Evolutionary conservation across 805 yeast species (phyloP).

Genomic region (Zygoascus tannicola): DNA sequence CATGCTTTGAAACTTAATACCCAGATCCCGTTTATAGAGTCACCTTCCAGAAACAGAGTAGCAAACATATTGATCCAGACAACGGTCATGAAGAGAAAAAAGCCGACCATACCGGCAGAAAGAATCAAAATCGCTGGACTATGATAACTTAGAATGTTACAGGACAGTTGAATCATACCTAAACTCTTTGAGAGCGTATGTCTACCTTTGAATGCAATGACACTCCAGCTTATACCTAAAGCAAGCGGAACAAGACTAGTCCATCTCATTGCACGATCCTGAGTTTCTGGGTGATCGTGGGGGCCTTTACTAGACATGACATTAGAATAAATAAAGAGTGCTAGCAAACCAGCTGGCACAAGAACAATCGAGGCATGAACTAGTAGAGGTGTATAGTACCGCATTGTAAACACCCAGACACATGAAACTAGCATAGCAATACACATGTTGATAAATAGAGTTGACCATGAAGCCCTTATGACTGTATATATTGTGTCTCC

Average conservation of each 20-base stretch:
- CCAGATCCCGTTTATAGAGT: slow-evolving; percentile 16
- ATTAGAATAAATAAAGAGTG: slow-evolving; percentile 21
- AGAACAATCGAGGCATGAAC: slow-evolving; percentile 20
- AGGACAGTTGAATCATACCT: slow-evolving; percentile 30
- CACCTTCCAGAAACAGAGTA: slow-evolving; percentile 25
- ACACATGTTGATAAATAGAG: slow-evolving; percentile 18
- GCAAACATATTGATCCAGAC: slow-evolving; percentile 30
- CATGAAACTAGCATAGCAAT: slow-evolving; percentile 20
- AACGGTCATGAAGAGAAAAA: slow-evolving; percentile 26
- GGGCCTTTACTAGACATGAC: slow-evolving; percentile 26
- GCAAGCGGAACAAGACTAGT: slow-evolving; percentile 21
- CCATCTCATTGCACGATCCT: slow-evolving; percentile 28
- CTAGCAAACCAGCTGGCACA: slow-evolving; percentile 25
- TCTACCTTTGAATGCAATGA: slow-evolving; percentile 22
- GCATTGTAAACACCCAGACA: slow-evolving; percentile 24
- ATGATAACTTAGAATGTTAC: slow-evolving; percentile 27
- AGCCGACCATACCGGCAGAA: slow-evolving; percentile 22
- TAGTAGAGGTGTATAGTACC: slow-evolving; percentile 19
- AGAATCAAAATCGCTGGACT: slow-evolving; percentile 24
- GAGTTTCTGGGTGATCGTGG: slow-evolving; percentile 25
- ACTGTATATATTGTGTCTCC: slow-evolving; percentile 25
- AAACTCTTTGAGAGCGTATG: slow-evolving; percentile 23
- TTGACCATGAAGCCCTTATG: slow-evolving; percentile 18
- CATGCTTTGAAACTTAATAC: slow-evolving; percentile 25
- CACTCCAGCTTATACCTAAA: slow-evolving; percentile 23